These are phyloP conservation scores for Torulaspora microellipsoides DNA, from an alignment of 805 yeast species.

Conservation along the genomic window DNA sequence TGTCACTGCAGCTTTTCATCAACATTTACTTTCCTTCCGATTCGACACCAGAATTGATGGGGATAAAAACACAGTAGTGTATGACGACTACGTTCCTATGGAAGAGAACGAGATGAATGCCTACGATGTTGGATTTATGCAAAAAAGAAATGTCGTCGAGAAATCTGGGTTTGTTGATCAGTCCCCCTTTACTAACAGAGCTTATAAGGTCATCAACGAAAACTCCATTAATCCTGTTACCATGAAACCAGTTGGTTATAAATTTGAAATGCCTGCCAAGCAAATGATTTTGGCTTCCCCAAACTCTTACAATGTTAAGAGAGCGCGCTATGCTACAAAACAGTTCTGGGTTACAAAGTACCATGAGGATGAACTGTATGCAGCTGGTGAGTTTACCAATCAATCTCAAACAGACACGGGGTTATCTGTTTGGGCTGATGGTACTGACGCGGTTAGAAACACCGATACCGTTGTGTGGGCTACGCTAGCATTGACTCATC, in stretches of 20 bases:
- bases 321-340: constrained; percentile 72
- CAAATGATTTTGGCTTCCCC: constrained; percentile 68
- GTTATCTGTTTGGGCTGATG: constrained; percentile 65
- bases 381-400: constrained; percentile 84
- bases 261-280: constrained; percentile 66
- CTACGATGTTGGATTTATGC: constrained; percentile 63
- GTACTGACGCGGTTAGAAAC: constrained; percentile 63
- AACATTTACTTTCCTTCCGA: constrained; percentile 73
- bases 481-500: constrained; percentile 74
- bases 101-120: constrained; percentile 55
- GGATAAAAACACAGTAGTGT: constrained; percentile 66
- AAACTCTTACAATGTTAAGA: constrained; percentile 58
- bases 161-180: constrained; percentile 69
- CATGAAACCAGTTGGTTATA: constrained; percentile 70
- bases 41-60: constrained; percentile 82
- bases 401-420: constrained; percentile 72
- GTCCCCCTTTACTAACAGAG: constrained; percentile 69
- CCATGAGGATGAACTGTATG: constrained; percentile 64
- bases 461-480: constrained; percentile 78
- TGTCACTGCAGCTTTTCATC: constrained; percentile 81
- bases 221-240: constrained; percentile 63
- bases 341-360: constrained; percentile 82
- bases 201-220: constrained; percentile 72
- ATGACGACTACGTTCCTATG: constrained; percentile 63
- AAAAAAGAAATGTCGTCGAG: constrained; percentile 60